phyloP scores from a whole-genome alignment of 805 yeast genomes.

The Candida suzukii region DNA sequence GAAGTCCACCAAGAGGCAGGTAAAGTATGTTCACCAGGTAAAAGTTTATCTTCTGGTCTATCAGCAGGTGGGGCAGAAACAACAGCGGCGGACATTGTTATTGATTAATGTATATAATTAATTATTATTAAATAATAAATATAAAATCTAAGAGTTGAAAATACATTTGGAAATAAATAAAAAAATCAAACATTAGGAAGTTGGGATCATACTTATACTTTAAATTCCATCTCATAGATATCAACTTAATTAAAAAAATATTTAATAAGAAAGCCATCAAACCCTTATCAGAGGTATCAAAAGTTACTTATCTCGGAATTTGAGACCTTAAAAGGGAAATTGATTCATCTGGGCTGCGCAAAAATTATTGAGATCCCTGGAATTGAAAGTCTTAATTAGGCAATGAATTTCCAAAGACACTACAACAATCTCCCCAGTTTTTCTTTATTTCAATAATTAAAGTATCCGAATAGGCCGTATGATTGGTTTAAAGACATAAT shows the following conservation, averaged over 20 bases:
- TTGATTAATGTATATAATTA: background rate
- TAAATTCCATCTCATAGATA: too few species aligned
- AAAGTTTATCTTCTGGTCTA: slow-evolving; percentile 20
- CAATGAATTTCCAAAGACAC: background rate
- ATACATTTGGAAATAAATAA: too few species aligned
- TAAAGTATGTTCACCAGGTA: slow-evolving; percentile 43
- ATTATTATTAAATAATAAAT: background rate
- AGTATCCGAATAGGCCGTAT: too few species aligned
- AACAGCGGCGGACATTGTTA: slow-evolving; percentile 17
- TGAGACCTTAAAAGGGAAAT: background rate
- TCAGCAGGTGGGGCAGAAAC: slow-evolving; percentile 22
- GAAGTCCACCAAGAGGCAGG: slow-evolving; percentile 67
- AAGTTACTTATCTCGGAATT: background rate
- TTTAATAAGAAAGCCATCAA: too few species aligned
- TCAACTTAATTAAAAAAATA: too few species aligned
- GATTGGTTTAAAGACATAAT: too few species aligned
- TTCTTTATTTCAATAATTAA: background rate
- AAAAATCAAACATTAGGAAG: too few species aligned
- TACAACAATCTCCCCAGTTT: background rate
- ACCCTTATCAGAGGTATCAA: background rate
- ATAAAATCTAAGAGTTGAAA: too few species aligned
- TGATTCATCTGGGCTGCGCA: background rate
- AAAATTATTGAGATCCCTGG: background rate
- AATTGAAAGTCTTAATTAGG: background rate
- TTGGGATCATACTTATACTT: too few species aligned